Evolutionary conservation across 2,329 filamentous ascomycete species (phyloP).

Genomic region (Penicillium sp.): DNA sequence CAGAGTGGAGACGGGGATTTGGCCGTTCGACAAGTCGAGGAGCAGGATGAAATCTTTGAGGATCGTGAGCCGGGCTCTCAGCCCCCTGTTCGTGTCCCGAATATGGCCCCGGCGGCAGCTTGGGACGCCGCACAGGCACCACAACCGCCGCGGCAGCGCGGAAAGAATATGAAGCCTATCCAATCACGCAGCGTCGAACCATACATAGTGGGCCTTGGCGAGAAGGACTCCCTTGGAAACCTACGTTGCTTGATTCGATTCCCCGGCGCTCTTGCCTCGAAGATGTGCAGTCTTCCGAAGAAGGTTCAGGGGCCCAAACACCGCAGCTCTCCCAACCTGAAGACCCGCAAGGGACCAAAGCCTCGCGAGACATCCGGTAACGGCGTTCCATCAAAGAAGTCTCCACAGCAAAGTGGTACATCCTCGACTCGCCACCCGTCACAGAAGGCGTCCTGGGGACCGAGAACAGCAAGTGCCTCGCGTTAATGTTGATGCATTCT

Average conservation of each 20-base stretch:
- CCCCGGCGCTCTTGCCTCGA: constrained; percentile 51
- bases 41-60: constrained; percentile 80
- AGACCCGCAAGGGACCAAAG: constrained; percentile 36
- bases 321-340: constrained; percentile 33
- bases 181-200: constrained; percentile 56
- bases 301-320: constrained; percentile 34
- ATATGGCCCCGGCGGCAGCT: constrained; percentile 63
- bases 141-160: constrained; percentile 37
- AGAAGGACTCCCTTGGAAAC: constrained; percentile 42
- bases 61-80: constrained; percentile 79
- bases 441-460: constrained; percentile 34
- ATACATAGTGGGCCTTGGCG: constrained; percentile 45
- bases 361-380: constrained; percentile 33
- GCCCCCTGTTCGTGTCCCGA: constrained; percentile 71
- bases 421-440: constrained; percentile 32
- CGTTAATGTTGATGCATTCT: constrained; percentile 23
- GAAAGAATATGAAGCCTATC: constrained; percentile 59
- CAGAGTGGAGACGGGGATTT: constrained; percentile 51
- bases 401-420: constrained; percentile 28
- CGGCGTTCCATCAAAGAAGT: constrained; percentile 31
- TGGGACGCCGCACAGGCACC: constrained; percentile 62
- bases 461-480: constrained; percentile 28
- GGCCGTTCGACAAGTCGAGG: constrained; percentile 71
- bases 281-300: constrained; percentile 44
- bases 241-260: constrained; percentile 51